These are phyloP conservation scores for Xylariomycetidae sp. DNA, from an alignment of 2,329 filamentous ascomycete genomes.

Conservation along the genomic window DNA sequence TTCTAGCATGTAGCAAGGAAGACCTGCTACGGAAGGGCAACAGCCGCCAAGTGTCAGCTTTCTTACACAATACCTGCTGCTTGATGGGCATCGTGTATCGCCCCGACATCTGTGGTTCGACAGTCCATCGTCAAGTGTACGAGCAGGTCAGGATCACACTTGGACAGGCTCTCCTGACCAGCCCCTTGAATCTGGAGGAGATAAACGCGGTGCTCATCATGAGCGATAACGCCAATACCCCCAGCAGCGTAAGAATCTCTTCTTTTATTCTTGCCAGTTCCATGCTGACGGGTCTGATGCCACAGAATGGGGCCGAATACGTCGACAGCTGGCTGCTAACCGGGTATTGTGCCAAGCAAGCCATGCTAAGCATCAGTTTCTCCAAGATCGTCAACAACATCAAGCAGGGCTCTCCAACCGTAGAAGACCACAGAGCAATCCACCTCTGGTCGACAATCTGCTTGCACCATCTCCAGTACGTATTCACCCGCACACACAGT, in stretches of 20 bases:
- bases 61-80: constrained; percentile 34
- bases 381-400: constrained; percentile 33
- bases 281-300: constrained; percentile 1
- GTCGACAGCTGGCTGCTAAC: constrained; percentile 37
- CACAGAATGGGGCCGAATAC: constrained; percentile 29
- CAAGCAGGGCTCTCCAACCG: constrained; percentile 23
- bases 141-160: constrained; percentile 32
- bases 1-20: constrained; percentile 19
- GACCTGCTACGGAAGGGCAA: constrained; percentile 27
- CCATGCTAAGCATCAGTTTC: constrained; percentile 37
- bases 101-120: constrained; percentile 23
- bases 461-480: constrained; percentile 31
- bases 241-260: constrained; percentile 18
- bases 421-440: constrained; percentile 29
- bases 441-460: constrained; percentile 32
- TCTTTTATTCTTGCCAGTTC: neutral
- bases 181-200: constrained; percentile 34
- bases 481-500: neutral
- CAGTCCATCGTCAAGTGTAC: constrained; percentile 30
- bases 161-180: constrained; percentile 33
- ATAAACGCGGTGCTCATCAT: constrained; percentile 35
- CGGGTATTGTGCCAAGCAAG: constrained; percentile 36
- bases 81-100: constrained; percentile 31
- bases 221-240: constrained; percentile 28
- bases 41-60: constrained; percentile 29